Evolutionary conservation across 192 early-diverging fungal species (phyloP), one percentile per base, ranked within the genome.

Genomic region (Umbelopsis isabellina): DNA sequence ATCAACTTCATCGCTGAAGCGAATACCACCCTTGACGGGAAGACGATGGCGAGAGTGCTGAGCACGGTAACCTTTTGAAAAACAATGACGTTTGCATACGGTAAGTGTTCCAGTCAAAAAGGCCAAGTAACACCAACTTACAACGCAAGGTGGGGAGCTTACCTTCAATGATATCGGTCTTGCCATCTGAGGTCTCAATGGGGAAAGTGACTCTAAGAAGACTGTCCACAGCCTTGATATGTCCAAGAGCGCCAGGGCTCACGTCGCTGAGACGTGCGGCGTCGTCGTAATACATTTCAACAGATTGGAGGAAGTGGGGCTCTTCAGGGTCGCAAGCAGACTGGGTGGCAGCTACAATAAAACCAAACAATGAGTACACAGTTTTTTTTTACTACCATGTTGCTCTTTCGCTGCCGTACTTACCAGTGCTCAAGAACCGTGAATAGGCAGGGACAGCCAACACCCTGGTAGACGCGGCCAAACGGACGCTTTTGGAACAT

Each of bases 41-140:
- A 91, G 84, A 55, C 90, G 78, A 74, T 93, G 92, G 64, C 92
- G 91, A 41, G 92, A 93, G 80, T 94, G 92, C 73, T 94, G 91
- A 37, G 91, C 91, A 65, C 92, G 91, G 70, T 92, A 92, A 30
- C 88, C 92, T 64, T 53, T 16, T n/a, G 46, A n/a, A 72, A 58
- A 12, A n/a, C n/a, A n/a, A 61, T 55, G 13, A 46, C 35, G 16
- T 49, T 71, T 9, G 2, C 20, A 18, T 46, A 46, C 1, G 7
- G 41, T 67, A 45, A 67, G 15, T 1, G 0, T 41, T 10, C 6
- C 6, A 67, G 48, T 46, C 21, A 37, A 21, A 46, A 44, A n/a
- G 22, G 45, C 11, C 37, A 10, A 21, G 46, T 23, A n/a, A 20
- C 4, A 27, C 66, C 21, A 67, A 7, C 44, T 30, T 3, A 30